Percentiles rank a stretch among this genome's conserved stretches.
Conservation (phyloP, 2,329 filamentous ascomycete species). For the Fusarium napiforme region DNA sequence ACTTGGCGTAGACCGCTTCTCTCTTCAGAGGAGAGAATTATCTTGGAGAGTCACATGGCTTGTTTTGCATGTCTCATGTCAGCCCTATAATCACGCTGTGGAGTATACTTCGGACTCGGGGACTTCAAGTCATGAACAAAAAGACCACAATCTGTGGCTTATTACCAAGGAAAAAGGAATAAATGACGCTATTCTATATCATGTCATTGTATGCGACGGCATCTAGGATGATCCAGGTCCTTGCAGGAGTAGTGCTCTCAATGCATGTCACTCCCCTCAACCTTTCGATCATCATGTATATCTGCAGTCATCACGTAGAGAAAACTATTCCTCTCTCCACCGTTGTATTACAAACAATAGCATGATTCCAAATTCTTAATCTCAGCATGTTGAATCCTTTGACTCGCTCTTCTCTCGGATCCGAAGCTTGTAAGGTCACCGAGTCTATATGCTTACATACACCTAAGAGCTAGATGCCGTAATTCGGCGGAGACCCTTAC, state of each 20-base stretch:
- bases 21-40: not conserved
- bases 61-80: slow-evolving; percentile 20
- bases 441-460: slow-evolving; percentile 18
- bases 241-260: slow-evolving; percentile 6
- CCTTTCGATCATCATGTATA: not conserved
- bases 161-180: not conserved
- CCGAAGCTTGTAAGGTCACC: not conserved
- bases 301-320: slow-evolving; percentile 31
- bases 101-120: not conserved
- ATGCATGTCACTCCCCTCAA: slow-evolving; percentile 22
- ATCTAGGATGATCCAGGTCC: slow-evolving; percentile 8
- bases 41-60: slow-evolving; percentile 12
- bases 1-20: slow-evolving; percentile 4
- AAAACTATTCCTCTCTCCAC: not conserved
- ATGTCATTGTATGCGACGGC: not conserved
- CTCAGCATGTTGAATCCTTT: not conserved
- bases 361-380: not conserved
- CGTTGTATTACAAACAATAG: not conserved
- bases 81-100: slow-evolving; percentile 28
- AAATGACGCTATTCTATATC: not conserved
- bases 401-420: slow-evolving; percentile 10
- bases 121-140: not conserved
- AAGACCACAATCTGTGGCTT: not conserved
- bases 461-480: not conserved
- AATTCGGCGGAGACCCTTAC: slow-evolving; percentile 17